Conservation (phyloP, 306 rosid species). For the Prunus mira region DNA sequence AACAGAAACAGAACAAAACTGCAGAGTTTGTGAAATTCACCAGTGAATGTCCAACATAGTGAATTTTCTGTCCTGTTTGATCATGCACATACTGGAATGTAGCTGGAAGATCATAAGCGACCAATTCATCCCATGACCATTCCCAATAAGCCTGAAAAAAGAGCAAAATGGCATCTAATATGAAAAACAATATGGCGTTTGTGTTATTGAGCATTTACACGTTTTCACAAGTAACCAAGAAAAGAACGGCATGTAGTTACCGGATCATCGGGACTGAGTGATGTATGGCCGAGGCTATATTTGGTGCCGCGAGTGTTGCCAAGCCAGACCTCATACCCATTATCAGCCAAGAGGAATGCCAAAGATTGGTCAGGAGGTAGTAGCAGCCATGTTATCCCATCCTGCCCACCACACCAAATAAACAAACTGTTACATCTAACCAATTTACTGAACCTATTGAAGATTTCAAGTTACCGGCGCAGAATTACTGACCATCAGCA, state of each 20-base stretch:
- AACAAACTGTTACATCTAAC: constrained; percentile 14
- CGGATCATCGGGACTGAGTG: constrained; percentile 17
- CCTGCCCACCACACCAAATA: constrained; percentile 38
- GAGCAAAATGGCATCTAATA: not conserved
- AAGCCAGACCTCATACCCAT: constrained; percentile 24
- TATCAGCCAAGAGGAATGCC: constrained; percentile 24
- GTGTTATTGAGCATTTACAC: not conserved
- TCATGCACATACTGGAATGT: constrained; percentile 66
- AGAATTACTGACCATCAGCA: constrained; percentile 47
- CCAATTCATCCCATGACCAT: constrained; percentile 99
- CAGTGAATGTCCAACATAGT: constrained; percentile 94
- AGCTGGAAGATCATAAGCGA: constrained; percentile 83
- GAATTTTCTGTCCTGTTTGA: constrained; percentile 71
- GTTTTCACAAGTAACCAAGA: not conserved
- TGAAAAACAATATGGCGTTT: not conserved
- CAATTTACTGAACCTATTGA: not conserved
- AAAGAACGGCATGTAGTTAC: not conserved
- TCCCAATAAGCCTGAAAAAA: constrained; percentile 67
- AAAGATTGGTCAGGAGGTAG: constrained; percentile 24
- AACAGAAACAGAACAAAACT: not conserved
- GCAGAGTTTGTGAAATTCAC: constrained; percentile 31
- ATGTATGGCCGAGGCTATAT: constrained; percentile 22
- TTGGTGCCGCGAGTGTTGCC: constrained; percentile 28
- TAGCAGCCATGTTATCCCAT: constrained; percentile 42
- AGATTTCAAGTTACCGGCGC: not conserved